Conservation (phyloP, 768 basidiomycete genomes). For the Suillus bovinus region DNA sequence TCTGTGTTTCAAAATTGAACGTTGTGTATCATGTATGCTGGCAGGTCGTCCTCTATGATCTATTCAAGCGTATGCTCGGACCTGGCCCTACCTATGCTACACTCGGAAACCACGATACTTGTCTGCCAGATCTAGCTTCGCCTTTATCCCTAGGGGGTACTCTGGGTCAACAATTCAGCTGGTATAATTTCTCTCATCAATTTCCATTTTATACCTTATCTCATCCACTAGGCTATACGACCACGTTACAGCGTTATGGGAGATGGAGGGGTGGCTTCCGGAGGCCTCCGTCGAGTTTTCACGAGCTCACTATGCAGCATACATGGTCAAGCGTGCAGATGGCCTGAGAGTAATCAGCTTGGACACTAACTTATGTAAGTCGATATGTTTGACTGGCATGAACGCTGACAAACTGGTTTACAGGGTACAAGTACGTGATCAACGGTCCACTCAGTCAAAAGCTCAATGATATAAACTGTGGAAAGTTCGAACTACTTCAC, state of each 20-base stretch:
- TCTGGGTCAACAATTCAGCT: slow-evolving; percentile 58
- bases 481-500: slow-evolving; percentile 69
- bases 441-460: slow-evolving; percentile 5
- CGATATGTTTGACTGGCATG: neutral
- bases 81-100: slow-evolving; percentile 74
- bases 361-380: slow-evolving; percentile 76
- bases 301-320: slow-evolving; percentile 69
- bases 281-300: slow-evolving; percentile 55
- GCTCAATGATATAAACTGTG: slow-evolving; percentile 6
- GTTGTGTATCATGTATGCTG: slow-evolving; percentile 2
- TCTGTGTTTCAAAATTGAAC: slow-evolving; percentile 5
- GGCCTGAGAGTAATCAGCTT: slow-evolving; percentile 72
- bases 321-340: slow-evolving; percentile 65
- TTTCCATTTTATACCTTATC: neutral
- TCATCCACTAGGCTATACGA: slow-evolving; percentile 64
- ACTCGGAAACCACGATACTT: slow-evolving; percentile 78
- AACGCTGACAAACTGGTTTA: slow-evolving; percentile 2
- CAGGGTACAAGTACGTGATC: slow-evolving; percentile 34
- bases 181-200: neutral
- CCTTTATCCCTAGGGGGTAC: slow-evolving; percentile 55
- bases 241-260: slow-evolving; percentile 70
- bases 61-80: slow-evolving; percentile 62
- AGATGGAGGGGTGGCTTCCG: slow-evolving; percentile 69
- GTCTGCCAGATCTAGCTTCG: slow-evolving; percentile 58
- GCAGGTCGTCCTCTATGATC: slow-evolving; percentile 64